Evolutionary conservation across 371 early-diverging fungal genomes (phyloP).

Genomic region (Mortierella sp.): DNA sequence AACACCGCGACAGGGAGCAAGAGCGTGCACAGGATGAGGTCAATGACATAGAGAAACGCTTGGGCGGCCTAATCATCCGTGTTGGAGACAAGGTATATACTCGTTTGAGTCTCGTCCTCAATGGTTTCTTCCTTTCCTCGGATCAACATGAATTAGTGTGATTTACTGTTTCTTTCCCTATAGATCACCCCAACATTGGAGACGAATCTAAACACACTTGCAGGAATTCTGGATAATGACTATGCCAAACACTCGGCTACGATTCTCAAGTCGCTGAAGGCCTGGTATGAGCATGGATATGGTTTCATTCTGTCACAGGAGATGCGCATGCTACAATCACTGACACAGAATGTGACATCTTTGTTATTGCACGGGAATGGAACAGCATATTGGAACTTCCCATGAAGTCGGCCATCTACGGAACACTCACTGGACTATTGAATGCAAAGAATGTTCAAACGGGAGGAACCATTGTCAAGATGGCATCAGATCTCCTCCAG

Average conservation of each 20-base stretch:
- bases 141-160: no score
- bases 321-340: not conserved
- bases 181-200: slow-evolving; percentile 67
- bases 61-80: slow-evolving; percentile 78
- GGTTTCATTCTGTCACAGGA: not conserved
- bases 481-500: slow-evolving; percentile 62
- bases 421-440: slow-evolving; percentile 79
- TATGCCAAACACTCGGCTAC: slow-evolving; percentile 72
- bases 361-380: no score
- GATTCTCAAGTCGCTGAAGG: slow-evolving; percentile 70
- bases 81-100: slow-evolving; percentile 77
- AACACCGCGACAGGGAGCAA: slow-evolving; percentile 42
- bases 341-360: no score
- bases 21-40: slow-evolving; percentile 61
- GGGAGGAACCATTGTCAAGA: slow-evolving; percentile 64
- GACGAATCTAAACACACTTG: slow-evolving; percentile 75
- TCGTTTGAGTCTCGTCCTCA: no score
- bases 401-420: slow-evolving; percentile 82
- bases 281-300: slow-evolving; percentile 58
- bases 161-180: not conserved
- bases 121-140: not conserved
- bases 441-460: slow-evolving; percentile 69
- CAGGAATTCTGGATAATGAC: slow-evolving; percentile 75
- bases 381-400: slow-evolving; percentile 80
- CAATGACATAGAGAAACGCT: slow-evolving; percentile 74